Evolutionary conservation across 139 green algal species (phyloP), one percentile per base, ranked within the genome.

Genomic region (Chlamydomonas applanata): DNA sequence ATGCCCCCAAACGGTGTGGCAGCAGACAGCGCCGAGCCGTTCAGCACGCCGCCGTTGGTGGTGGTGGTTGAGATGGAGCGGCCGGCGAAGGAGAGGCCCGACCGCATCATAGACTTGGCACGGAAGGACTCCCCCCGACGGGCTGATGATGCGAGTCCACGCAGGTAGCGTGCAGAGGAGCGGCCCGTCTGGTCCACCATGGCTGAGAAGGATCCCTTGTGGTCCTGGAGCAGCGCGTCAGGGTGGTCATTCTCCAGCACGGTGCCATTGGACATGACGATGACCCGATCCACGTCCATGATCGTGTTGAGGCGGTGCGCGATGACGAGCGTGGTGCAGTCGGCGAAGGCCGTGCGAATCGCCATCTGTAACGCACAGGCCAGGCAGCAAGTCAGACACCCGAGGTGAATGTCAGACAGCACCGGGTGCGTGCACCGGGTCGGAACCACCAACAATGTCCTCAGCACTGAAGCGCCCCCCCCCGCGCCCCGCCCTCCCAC

Each of bases 251-350:
- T 45, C 76, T 89, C 85, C 33, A 85, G 17, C 56, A 87, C 73
- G 16, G 27, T 29, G 2, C 85, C 85, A 9, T 65, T 29, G 3
- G 87, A 81, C 72, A 90, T 32, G 73, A 90, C 86, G 4, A 89
- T 52, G 20, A 88, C 78, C 45, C 71, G 29, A 72, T 89, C 84
- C 4, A 52, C 45, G 66, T 89, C 86, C 78, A 93, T 91, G 79
- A 95, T 91, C 35, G 90, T 93, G 81, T 90, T 87, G 35, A 93
- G 85, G 40, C 91, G 80, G 82, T 97, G 90, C 4, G 92, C 94
- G 72, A 98, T 97, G 67, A 90, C 96, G 33, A 98, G 84, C 70
- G 94, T 88, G 13, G 94, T 98, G 79, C 82, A 89, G 69, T 88
- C 63, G 22, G 77, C 77, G 71, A 98, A 99, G 44, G 88, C 85